Conservation (phyloP, 1,284 basidiomycete genomes). For the Amylostereum chailletii region DNA sequence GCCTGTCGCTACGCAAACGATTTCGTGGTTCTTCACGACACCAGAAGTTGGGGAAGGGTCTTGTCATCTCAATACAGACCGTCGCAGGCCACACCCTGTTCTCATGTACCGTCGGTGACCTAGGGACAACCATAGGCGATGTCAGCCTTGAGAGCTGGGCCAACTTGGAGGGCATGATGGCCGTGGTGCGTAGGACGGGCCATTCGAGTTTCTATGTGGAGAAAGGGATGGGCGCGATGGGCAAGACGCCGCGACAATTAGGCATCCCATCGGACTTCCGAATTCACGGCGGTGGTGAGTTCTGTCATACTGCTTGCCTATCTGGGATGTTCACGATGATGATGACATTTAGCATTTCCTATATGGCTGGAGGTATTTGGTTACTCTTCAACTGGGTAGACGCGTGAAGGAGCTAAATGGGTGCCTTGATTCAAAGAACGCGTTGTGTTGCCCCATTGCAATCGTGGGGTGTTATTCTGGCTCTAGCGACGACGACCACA, state of each 20-base stretch:
- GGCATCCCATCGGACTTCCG: slow-evolving; percentile 54
- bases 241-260: slow-evolving; percentile 64
- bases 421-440: slow-evolving; percentile 40
- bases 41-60: slow-evolving; percentile 59
- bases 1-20: slow-evolving; percentile 70
- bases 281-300: slow-evolving; percentile 68
- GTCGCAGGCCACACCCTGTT: slow-evolving; percentile 73
- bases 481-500: slow-evolving; percentile 71
- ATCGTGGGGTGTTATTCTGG: slow-evolving; percentile 77
- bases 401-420: neutral
- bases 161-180: slow-evolving; percentile 69
- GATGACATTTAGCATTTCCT: slow-evolving; percentile 54
- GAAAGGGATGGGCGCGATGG: slow-evolving; percentile 73
- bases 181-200: slow-evolving; percentile 69
- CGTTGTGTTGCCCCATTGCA: slow-evolving; percentile 73
- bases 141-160: slow-evolving; percentile 75
- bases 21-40: slow-evolving; percentile 68
- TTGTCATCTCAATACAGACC: slow-evolving; percentile 69
- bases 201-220: slow-evolving; percentile 79
- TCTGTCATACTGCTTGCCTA: neutral
- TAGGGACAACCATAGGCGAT: slow-evolving; percentile 59
- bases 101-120: slow-evolving; percentile 72
- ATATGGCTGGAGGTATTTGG: slow-evolving; percentile 66
- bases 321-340: neutral
- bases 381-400: slow-evolving; percentile 1